Base-by-base conservation (phyloP, 1,139 yeast genomes). In the Suhomyces atakaporum region DNA sequence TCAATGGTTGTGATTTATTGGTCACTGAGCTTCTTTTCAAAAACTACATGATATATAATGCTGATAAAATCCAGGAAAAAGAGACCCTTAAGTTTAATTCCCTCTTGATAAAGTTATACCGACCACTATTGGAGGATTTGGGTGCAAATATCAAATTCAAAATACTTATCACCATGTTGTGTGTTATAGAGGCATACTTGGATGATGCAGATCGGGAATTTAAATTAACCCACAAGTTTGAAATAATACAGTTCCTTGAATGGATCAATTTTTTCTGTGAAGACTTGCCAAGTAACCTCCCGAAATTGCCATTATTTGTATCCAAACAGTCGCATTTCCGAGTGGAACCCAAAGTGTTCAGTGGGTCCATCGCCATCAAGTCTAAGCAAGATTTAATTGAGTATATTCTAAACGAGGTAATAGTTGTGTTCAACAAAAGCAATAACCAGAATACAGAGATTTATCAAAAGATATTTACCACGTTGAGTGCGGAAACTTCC, bases 41-140 rank as follows among this genome's bases (percentile, higher is more conserved):
- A 23, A 58, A 59, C 33, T 61, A 56, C 35, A 38, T 67, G 24
- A 51, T 68, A 2, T 64, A 63, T 38, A 56, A 58, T 32, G 39
- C 45, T 3, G 55, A 51, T 7, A 56, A 56, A 36, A 31, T 44
- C 10, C n/a, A 25, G 2, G 28, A 25, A 4, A 36, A 41, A 27
- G 41, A 39, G 11, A 54, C 51, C 31, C 33, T 38, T 5, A 62
- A 62, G 32, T 61, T 66, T 40, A 58, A 61, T 31, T 42, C 54
- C 0, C 42, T 61, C n/a, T 41, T 66, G 13, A 39, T 56, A 27
- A 63, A 65, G 36, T 37, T 68, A 15, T 67, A 66, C 44, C 39
- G 36, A 16, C 73, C 73, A 1, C 46, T 68, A 22, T 40, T 68
- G 10, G 63, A 62, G 16, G 64, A 55, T 24, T 45, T 65, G 30